Conservation (phyloP, 1,139 yeast species). For the Meyerozyma athensensis region DNA sequence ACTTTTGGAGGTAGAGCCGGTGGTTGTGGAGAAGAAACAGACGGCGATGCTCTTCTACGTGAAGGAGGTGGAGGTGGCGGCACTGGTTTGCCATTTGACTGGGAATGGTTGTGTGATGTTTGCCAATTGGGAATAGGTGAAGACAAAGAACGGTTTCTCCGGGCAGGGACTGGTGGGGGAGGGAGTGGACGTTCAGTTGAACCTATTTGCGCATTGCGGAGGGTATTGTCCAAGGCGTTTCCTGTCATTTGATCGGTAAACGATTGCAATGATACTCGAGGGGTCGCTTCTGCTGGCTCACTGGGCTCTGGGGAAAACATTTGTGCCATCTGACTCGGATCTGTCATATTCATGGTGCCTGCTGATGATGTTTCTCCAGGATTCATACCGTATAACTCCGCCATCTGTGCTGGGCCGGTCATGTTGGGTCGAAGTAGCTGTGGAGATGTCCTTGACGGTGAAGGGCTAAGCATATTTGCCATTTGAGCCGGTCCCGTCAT, state of each 20-base stretch:
- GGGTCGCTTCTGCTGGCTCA: slow-evolving; percentile 13
- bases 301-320: slow-evolving; percentile 8
- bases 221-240: slow-evolving; percentile 34
- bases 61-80: slow-evolving; percentile 46
- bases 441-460: slow-evolving; percentile 17
- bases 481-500: slow-evolving; percentile 54
- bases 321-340: slow-evolving; percentile 23
- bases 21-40: slow-evolving; percentile 15
- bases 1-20: slow-evolving; percentile 36
- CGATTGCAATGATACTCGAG: slow-evolving; percentile 34
- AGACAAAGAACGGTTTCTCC: slow-evolving; percentile 39
- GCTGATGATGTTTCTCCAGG: slow-evolving; percentile 8
- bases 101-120: slow-evolving; percentile 9
- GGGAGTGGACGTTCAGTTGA: slow-evolving; percentile 20
- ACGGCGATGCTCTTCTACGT: slow-evolving; percentile 25
- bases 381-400: slow-evolving; percentile 8
- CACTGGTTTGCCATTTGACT: slow-evolving; percentile 9
- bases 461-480: slow-evolving; percentile 24
- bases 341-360: slow-evolving; percentile 23
- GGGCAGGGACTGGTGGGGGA: slow-evolving; percentile 38
- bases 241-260: slow-evolving; percentile 46
- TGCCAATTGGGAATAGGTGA: slow-evolving; percentile 35
- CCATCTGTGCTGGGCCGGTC: slow-evolving; percentile 27
- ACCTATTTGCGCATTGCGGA: slow-evolving; percentile 19
- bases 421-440: slow-evolving; percentile 19